Evolutionary conservation across 306 rosid species (phyloP).

Genomic region (Amphicarpaea edgeworthii): DNA sequence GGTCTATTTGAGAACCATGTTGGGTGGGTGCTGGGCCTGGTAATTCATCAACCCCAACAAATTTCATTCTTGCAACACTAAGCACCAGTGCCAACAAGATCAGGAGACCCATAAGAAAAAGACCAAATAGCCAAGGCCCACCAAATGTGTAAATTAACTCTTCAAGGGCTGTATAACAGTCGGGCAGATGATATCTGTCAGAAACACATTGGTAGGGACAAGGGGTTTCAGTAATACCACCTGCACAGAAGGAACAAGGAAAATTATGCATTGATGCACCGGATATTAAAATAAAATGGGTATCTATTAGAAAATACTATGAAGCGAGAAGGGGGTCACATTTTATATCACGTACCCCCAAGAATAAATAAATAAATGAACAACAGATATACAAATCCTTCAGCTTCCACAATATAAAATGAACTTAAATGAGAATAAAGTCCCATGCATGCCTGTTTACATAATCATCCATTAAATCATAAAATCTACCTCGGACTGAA

Average conservation of each 20-base stretch:
- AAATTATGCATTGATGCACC: constrained; percentile 23
- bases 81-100: constrained; percentile 90
- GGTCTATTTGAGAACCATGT: constrained; percentile 97
- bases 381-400: not conserved
- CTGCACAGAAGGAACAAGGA: constrained; percentile 51
- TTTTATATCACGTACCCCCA: not conserved
- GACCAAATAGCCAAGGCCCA: constrained; percentile 96
- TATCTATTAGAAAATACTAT: not conserved
- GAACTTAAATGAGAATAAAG: constrained; percentile 9
- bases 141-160: constrained; percentile 96
- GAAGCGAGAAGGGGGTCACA: not conserved
- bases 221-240: constrained; percentile 85
- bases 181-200: constrained; percentile 96
- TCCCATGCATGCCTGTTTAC: constrained; percentile 9
- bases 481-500: constrained; percentile 80
- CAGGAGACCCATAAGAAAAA: constrained; percentile 84
- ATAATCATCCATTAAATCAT: constrained; percentile 33
- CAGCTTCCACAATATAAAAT: constrained; percentile 27
- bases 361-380: not conserved
- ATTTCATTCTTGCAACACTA: constrained; percentile 94
- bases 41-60: constrained; percentile 92
- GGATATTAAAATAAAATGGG: constrained; percentile 2
- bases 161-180: constrained; percentile 95
- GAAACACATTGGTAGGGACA: constrained; percentile 95
- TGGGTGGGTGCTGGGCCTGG: constrained; percentile 97